These are phyloP conservation scores for Sporothrix inflata DNA, from an alignment of 2,329 filamentous ascomycete genomes.

Conservation along the genomic window DNA sequence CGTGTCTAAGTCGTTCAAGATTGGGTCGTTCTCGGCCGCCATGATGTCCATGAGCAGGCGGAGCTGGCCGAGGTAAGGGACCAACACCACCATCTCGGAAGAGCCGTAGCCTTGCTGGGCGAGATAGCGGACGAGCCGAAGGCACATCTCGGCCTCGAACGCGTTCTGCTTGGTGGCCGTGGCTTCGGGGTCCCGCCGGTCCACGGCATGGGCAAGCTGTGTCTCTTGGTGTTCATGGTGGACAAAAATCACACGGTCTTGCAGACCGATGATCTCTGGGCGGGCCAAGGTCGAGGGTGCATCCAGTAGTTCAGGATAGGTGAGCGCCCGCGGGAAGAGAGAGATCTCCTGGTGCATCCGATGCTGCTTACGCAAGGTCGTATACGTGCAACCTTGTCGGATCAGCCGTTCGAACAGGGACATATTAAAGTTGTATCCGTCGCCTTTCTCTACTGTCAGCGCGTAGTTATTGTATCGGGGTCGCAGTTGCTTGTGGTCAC, in stretches of 20 bases:
- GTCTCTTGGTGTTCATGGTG: conserved; percentile 62
- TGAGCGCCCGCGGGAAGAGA: conserved; percentile 57
- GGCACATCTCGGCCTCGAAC: conserved; percentile 68
- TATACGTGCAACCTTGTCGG: conserved; percentile 55
- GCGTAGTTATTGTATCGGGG: conserved; percentile 67
- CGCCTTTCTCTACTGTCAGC: conserved; percentile 64
- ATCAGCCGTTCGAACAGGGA: conserved; percentile 73
- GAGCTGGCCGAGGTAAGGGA: conserved; percentile 73
- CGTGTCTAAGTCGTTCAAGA: conserved; percentile 70
- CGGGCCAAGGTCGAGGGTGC: conserved; percentile 53
- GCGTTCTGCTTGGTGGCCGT: conserved; percentile 63
- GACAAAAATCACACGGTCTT: conserved; percentile 66
- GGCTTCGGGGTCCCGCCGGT: conserved; percentile 53
- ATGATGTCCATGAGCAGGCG: conserved; percentile 59
- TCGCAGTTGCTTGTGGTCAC: conserved; percentile 73
- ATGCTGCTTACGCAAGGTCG: conserved; percentile 63
- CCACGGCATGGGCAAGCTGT: conserved; percentile 46
- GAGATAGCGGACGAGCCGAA: conserved; percentile 68
- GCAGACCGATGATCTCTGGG: conserved; percentile 57
- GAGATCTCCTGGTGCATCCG: conserved; percentile 73
- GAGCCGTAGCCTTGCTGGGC: conserved; percentile 72
- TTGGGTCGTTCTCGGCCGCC: conserved; percentile 60
- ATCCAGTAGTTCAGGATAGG: conserved; percentile 65
- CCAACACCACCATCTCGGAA: conserved; percentile 67
- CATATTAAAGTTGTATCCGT: conserved; percentile 67